These are phyloP conservation scores for Pythium diclinum DNA, from an alignment of 352 stramenopile species.

Conservation along the genomic window DNA sequence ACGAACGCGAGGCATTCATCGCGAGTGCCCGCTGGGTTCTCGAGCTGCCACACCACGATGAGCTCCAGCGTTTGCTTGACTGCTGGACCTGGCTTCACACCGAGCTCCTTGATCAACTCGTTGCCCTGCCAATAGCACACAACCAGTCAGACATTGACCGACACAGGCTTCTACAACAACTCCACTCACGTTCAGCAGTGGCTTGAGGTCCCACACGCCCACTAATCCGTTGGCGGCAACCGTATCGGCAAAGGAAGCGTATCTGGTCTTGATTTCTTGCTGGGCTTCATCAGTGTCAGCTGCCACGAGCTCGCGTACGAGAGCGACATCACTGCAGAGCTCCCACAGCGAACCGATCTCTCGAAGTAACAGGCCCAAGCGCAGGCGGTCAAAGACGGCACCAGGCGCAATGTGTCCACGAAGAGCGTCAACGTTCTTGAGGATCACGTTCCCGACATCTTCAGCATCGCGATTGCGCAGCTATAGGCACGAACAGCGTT, in stretches of 20 bases:
- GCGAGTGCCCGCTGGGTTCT: conserved; percentile 44
- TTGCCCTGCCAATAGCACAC: conserved; percentile 41
- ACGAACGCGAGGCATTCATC: conserved; percentile 59
- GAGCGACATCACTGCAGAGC: conserved; percentile 48
- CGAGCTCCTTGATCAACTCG: conserved; percentile 59
- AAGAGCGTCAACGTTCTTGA: conserved; percentile 39
- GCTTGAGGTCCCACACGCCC: conserved; percentile 60
- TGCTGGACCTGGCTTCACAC: conserved; percentile 50
- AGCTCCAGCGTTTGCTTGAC: conserved; percentile 60
- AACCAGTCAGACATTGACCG: too few species aligned
- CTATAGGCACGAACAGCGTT: conserved; percentile 9
- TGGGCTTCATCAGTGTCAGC: conserved; percentile 16
- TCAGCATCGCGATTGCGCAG: conserved; percentile 58
- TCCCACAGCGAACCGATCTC: conserved; percentile 57
- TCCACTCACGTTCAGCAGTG: conserved; percentile 58
- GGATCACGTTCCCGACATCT: conserved; percentile 53
- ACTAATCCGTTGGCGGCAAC: conserved; percentile 33
- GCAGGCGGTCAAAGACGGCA: conserved; percentile 43
- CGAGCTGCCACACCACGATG: conserved; percentile 61
- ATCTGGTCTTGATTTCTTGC: conserved; percentile 29
- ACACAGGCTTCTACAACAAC: too few species aligned
- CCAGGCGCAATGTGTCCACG: conserved; percentile 13
- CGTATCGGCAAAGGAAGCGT: conserved; percentile 35
- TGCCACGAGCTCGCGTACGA: conserved; percentile 49
- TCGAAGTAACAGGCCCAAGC: conserved; percentile 52